These are phyloP conservation scores for Nymphaea colorata DNA, from an alignment of 164 flowering plant genomes.

Conservation along the genomic window DNA sequence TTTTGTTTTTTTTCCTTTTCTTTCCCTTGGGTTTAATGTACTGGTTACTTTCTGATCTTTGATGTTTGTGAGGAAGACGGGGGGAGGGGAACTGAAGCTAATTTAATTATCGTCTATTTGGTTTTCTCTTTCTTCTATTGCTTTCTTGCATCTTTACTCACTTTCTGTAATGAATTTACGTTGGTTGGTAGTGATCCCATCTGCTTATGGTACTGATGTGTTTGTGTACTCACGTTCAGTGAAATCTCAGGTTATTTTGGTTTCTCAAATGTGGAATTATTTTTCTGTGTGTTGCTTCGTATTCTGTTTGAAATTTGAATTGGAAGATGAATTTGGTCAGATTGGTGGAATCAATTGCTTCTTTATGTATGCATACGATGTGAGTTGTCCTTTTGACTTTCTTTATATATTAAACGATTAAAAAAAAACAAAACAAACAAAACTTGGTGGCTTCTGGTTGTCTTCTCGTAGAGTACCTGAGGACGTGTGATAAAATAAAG, in stretches of 20 bases:
- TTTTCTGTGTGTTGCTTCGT: background rate
- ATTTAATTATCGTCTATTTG: background rate
- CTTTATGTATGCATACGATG: background rate
- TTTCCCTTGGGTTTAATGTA: background rate
- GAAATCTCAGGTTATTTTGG: no score
- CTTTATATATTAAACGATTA: no score
- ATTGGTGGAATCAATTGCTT: background rate
- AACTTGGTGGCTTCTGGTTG: no score
- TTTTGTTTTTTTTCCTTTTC: no score
- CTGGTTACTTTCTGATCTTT: background rate
- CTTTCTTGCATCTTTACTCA: background rate
- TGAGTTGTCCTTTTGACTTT: background rate
- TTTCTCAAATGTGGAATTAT: background rate
- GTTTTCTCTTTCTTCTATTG: background rate
- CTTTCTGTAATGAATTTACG: background rate
- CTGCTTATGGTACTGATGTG: no score
- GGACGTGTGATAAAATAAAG: no score
- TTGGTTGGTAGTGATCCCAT: no score
- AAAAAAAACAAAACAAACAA: no score
- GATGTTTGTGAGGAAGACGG: background rate
- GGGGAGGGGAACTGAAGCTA: background rate
- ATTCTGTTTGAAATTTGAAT: background rate
- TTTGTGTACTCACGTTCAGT: no score
- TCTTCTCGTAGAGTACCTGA: no score
- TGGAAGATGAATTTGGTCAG: background rate